Conservation (phyloP, 129 eudicot species). For the Escallonia rubra region DNA sequence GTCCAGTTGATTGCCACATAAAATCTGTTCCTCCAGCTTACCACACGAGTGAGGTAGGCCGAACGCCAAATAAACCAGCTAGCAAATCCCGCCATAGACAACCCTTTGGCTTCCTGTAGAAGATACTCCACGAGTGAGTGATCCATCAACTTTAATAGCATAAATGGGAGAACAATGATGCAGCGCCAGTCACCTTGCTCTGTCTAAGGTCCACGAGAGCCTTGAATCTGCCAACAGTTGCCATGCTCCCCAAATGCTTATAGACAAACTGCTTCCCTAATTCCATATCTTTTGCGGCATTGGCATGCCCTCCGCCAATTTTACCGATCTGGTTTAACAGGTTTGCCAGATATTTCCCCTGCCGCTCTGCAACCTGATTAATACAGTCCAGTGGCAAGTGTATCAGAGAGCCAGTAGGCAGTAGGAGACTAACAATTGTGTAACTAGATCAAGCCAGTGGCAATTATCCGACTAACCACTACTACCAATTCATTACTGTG, state of each 20-base stretch:
- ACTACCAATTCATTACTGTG: too few species aligned
- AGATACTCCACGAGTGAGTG: neutral
- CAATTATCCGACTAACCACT: too few species aligned
- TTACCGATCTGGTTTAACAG: constrained; percentile 68
- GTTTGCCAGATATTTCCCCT: constrained; percentile 73
- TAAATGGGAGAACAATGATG: neutral
- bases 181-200: constrained; percentile 64
- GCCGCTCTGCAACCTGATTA: constrained; percentile 87
- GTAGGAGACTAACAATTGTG: neutral
- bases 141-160: neutral
- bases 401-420: neutral
- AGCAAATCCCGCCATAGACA: constrained; percentile 77
- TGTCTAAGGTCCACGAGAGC: constrained; percentile 97
- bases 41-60: constrained; percentile 93
- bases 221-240: constrained; percentile 89
- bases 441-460: neutral
- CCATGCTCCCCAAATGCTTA: constrained; percentile 95
- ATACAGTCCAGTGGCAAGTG: neutral
- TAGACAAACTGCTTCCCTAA: constrained; percentile 69
- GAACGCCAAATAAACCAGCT: constrained; percentile 98
- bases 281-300: constrained; percentile 43
- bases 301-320: constrained; percentile 76
- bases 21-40: constrained; percentile 96
- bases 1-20: constrained; percentile 89
- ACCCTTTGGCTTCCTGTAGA: constrained; percentile 74